These are phyloP conservation scores for Spirogloea muscicola DNA, from an alignment of 139 green algal genomes.

Conservation along the genomic window DNA sequence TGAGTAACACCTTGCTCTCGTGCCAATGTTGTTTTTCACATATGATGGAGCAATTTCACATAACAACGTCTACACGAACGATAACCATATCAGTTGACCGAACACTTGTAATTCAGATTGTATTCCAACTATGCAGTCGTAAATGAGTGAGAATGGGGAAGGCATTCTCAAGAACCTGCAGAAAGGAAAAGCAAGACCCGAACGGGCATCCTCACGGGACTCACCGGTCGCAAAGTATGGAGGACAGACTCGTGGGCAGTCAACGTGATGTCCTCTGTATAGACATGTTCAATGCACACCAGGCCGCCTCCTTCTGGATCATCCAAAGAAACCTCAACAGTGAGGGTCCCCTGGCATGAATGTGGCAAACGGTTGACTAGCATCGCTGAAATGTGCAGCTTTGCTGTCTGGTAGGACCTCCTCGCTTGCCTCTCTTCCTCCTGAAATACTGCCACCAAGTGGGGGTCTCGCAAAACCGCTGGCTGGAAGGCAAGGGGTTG, in stretches of 20 bases:
- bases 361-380: not conserved
- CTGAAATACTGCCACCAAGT: constrained; percentile 37
- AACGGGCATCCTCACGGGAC: no score
- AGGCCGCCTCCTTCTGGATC: no score
- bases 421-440: not conserved
- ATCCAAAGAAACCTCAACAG: constrained; percentile 15
- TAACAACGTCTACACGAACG: no score
- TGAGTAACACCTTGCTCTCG: no score
- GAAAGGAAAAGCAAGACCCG: no score
- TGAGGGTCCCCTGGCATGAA: not conserved
- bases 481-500: constrained; percentile 26
- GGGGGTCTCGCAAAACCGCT: constrained; percentile 29
- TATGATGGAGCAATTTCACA: no score
- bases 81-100: no score
- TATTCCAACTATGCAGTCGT: no score
- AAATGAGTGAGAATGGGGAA: no score
- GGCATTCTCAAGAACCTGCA: no score
- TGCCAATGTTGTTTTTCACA: no score
- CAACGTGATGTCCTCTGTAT: constrained; percentile 3
- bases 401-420: not conserved
- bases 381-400: constrained; percentile 9
- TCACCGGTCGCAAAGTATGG: constrained; percentile 18
- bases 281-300: not conserved
- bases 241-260: not conserved
- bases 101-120: no score